Base-by-base conservation (phyloP, 2,329 filamentous ascomycete genomes). In the Epichloe elymi region DNA sequence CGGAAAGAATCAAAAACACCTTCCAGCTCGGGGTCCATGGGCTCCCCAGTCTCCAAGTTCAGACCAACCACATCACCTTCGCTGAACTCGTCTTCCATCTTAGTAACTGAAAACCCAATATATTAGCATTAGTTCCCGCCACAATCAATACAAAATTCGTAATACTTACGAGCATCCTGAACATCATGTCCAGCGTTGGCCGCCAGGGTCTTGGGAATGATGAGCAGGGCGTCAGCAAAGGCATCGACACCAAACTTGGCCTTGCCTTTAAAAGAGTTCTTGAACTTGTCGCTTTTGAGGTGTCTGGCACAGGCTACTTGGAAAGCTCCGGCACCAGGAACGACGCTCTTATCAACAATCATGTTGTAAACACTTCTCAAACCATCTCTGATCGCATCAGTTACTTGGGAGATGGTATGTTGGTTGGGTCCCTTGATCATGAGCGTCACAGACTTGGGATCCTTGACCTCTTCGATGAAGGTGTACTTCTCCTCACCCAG, bases 401-500 rank as follows among this genome's bases (percentile, higher is more conserved):
- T 95, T 63, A 98, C 89, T 70, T 98, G 93, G 14, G 86, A 83
- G 62, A 98, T 98, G 55, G 91, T 97, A 74, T 98, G 93, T 63
- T 83, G 77, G 70, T 98, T 98, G 56, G 93, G 93, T 23, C 93
- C 93, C 76, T 97, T 98, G 76, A 98, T 97, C 62, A 98, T 78
- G 35, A 98, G 76, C 15, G 93, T 98, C 45, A 98, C 93, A 1
- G 91, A 96, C 75, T 98, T 98, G 55, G 93, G 88, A 55, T 97
- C 89, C 77, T 96, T 97, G 63, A 98, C 93, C 61, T 98, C 93
- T 71, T 98, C 93, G 55, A 98, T 79, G 66, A 98, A 98, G 5
- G 93, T 98, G 74, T 88, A 98, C 75, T 98, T 98, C 76, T 98
- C 93, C 75, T 98, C 93, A 55, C 93, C 93, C 10, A 98, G 78